Conservation (phyloP, 805 yeast species). For the Kluyveromyces wickerhamii region DNA sequence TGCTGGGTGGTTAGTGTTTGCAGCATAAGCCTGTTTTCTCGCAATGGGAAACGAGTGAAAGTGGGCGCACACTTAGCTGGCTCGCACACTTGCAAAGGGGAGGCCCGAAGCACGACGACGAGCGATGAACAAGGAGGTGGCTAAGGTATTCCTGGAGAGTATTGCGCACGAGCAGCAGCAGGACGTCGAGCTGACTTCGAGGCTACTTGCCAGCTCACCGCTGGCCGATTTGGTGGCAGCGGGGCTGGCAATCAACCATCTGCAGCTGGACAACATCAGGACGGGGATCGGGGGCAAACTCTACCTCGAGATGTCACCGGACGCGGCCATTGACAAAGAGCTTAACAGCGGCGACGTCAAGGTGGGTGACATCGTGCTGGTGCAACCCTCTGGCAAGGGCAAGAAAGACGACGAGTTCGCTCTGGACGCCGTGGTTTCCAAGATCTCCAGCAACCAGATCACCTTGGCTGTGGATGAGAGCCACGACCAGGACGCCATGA, state of each 20-base stretch:
- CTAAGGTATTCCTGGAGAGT: slow-evolving; percentile 33
- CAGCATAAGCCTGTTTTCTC: too few species aligned
- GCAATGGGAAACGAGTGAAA: too few species aligned
- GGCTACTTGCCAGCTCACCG: slow-evolving; percentile 39
- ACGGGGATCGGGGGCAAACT: slow-evolving; percentile 70
- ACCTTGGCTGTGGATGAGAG: slow-evolving; percentile 55
- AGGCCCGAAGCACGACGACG: too few species aligned
- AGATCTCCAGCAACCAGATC: slow-evolving; percentile 40
- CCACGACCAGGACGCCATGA: slow-evolving; percentile 43
- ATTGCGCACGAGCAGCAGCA: slow-evolving; percentile 42
- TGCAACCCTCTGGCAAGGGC: slow-evolving; percentile 29
- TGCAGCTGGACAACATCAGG: slow-evolving; percentile 49
- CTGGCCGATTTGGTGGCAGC: slow-evolving; percentile 58
- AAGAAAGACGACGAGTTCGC: slow-evolving; percentile 23
- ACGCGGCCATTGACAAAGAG: slow-evolving; percentile 28
- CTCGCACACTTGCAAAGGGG: too few species aligned
- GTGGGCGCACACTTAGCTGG: too few species aligned
- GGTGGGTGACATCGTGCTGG: slow-evolving; percentile 72
- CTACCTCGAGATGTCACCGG: slow-evolving; percentile 56
- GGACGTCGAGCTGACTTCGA: slow-evolving; percentile 42
- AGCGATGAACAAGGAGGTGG: slow-evolving; percentile 26
- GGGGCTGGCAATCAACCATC: slow-evolving; percentile 71
- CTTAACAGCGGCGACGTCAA: slow-evolving; percentile 46
- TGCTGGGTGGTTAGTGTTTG: too few species aligned
- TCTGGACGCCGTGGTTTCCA: slow-evolving; percentile 61